Base-by-base conservation (phyloP, 768 basidiomycete genomes). In the Pulveroboletus sp. region DNA sequence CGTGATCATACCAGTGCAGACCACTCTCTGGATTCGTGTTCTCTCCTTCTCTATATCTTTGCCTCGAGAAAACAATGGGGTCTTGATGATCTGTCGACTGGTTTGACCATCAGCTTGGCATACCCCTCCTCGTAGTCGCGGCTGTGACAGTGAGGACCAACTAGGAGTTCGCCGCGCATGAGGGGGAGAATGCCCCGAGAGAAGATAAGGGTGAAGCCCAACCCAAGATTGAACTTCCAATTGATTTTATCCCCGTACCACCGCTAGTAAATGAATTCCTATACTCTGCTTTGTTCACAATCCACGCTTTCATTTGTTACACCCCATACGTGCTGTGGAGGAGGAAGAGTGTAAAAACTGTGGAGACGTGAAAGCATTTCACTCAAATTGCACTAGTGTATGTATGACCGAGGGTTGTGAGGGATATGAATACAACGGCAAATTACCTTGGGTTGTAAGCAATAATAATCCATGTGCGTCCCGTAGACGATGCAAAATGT, bases 21-120 rank as follows among this genome's bases (percentile, higher is more conserved):
- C 37, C 54, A 56, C 39, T 32, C 57, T 26, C 2, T 57, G 46
- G 64, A 84, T 76, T 40, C 21, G 68, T 54, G 28, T 10, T 32
- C 7, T 35, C 3, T 50, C 24, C 21, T 21, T 21, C 21, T 21
- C 21, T 21, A 21, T 21, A n/a, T n/a, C n/a, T n/a, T 64, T 5
- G 44, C 62, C 14, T 54, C 64, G 10, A 5, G 18, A 17, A 43
- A 37, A 32, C 38, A 50, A 18, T 57, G 64, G 64, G 64, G 59
- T 9, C 64, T 66, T 11, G 49, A 47, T 39, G 63, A 64, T 7
- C 17, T 66, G 15, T 64, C 61, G 64, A 35, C 44, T 21, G 59
- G 61, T 8, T 54, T 64, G 47, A 56, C 43, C 30, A 18, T 52
- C 37, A 64, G 64, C 49, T 36, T 64, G 47, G 43, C 51, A 3